These are phyloP conservation scores for Sclerotinia subarctica DNA, from an alignment of 2,329 filamentous ascomycete genomes.

Conservation along the genomic window DNA sequence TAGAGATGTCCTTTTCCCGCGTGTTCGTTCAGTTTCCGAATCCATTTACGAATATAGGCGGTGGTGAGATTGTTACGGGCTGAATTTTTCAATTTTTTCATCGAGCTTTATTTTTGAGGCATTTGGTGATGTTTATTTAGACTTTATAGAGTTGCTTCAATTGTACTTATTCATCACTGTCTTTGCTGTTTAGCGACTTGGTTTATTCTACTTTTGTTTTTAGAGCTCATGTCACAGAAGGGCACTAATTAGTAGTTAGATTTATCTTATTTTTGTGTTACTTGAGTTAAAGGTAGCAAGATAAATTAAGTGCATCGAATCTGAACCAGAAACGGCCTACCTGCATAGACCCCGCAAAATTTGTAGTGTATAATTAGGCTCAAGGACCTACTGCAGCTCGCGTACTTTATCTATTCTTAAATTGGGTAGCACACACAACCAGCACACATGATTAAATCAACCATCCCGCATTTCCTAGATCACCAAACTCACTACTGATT, in stretches of 20 bases:
- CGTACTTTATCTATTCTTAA: not conserved
- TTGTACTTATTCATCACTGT: not conserved
- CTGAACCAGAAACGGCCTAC: not conserved
- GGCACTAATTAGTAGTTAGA: not conserved
- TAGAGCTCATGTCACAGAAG: too few species aligned
- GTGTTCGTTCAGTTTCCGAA: conserved; percentile 5
- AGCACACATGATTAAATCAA: conserved; percentile 52
- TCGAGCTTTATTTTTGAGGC: not conserved
- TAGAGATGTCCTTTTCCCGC: conserved; percentile 7
- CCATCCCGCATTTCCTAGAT: conserved; percentile 57
- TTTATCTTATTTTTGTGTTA: not conserved
- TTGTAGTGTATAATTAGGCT: not conserved
- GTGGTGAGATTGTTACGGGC: not conserved
- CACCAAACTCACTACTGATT: conserved; percentile 58
- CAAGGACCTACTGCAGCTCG: not conserved
- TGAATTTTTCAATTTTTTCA: not conserved
- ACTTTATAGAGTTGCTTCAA: not conserved
- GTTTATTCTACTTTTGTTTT: too few species aligned
- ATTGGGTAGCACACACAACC: conserved; percentile 51
- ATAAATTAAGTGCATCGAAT: not conserved
- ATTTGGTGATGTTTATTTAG: not conserved
- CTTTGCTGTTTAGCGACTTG: too few species aligned
- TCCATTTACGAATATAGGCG: conserved; percentile 19
- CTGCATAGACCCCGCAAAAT: too few species aligned
- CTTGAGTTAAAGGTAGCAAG: not conserved